phyloP scores from a whole-genome alignment of 1,139 yeast genomes.

The Blastobotrys serpentis region DNA sequence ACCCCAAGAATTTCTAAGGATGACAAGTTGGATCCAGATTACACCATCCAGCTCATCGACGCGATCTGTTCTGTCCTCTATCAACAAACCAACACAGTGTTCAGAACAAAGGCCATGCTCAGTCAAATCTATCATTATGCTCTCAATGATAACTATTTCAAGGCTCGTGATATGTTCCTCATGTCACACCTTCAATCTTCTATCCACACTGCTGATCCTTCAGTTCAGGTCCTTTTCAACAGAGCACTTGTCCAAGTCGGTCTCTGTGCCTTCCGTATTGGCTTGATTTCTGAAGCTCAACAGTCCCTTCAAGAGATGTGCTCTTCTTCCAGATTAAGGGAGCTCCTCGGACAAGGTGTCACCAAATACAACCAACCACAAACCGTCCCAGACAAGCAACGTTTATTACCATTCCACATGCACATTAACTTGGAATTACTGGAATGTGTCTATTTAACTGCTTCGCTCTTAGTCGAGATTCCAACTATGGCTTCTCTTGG shows the following conservation, averaged over 20 bases:
- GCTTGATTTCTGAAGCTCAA: conserved; percentile 83
- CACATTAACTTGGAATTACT: conserved; percentile 94
- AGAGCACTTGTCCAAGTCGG: conserved; percentile 96
- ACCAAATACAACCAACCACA: conserved; percentile 53
- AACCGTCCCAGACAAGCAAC: conserved; percentile 63
- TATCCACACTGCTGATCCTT: conserved; percentile 80
- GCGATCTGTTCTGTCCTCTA: conserved; percentile 63
- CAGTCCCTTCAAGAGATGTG: conserved; percentile 87
- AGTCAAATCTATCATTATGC: conserved; percentile 89
- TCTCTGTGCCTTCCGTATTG: conserved; percentile 89
- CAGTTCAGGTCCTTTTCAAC: conserved; percentile 88
- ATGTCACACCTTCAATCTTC: conserved; percentile 80
- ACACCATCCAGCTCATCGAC: conserved; percentile 59
- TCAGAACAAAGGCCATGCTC: conserved; percentile 81
- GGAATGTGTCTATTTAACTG: conserved; percentile 90
- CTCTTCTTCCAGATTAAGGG: conserved; percentile 83
- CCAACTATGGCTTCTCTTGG: conserved; percentile 76
- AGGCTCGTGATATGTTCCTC: conserved; percentile 85
- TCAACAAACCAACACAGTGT: conserved; percentile 63
- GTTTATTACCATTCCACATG: conserved; percentile 95
- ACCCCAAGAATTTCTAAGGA: conserved; percentile 37
- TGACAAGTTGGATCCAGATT: conserved; percentile 27
- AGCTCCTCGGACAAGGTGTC: conserved; percentile 90
- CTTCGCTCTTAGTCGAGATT: conserved; percentile 85
- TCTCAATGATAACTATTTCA: conserved; percentile 74